phyloP scores from a whole-genome alignment of 306 rosid genomes.

The Cicer judaicum region DNA sequence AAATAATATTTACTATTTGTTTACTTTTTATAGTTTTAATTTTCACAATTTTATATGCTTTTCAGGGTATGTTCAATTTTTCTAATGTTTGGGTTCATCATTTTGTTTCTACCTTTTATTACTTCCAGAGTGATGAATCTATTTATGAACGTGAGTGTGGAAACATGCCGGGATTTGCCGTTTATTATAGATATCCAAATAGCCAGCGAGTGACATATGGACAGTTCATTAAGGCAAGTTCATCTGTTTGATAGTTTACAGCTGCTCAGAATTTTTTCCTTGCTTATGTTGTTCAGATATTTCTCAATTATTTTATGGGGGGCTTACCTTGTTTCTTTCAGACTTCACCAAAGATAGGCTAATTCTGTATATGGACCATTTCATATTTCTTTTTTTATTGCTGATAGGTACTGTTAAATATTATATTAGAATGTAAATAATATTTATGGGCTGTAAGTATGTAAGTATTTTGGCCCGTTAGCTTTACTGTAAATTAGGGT shows the following conservation, averaged over 20 bases:
- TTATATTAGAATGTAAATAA: too few relatives aligned
- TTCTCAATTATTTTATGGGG: conserved; percentile 22
- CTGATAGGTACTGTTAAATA: too few relatives aligned
- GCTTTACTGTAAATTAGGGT: too few relatives aligned
- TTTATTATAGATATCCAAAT: conserved; percentile 92
- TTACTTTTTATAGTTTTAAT: conserved; percentile 5
- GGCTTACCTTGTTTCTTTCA: neutral
- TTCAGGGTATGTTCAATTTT: neutral
- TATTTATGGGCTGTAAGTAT: too few relatives aligned
- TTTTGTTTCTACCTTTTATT: neutral
- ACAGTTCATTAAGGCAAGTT: conserved; percentile 91
- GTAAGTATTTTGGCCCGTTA: too few relatives aligned
- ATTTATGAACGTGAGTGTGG: conserved; percentile 97
- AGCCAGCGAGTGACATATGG: conserved; percentile 91
- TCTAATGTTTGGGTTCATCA: neutral
- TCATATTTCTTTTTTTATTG: conserved; percentile 33
- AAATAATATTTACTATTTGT: conserved; percentile 32
- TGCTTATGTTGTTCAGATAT: conserved; percentile 20
- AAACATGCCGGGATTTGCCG: conserved; percentile 99
- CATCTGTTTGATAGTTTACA: conserved; percentile 36
- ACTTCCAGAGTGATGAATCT: conserved; percentile 89
- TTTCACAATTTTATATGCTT: conserved; percentile 21
- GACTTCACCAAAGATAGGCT: neutral
- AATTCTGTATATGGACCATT: neutral
- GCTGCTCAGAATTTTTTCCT: conserved; percentile 29